phyloP scores from a whole-genome alignment of 1,284 basidiomycete species.

The Sparassis latifolia region DNA sequence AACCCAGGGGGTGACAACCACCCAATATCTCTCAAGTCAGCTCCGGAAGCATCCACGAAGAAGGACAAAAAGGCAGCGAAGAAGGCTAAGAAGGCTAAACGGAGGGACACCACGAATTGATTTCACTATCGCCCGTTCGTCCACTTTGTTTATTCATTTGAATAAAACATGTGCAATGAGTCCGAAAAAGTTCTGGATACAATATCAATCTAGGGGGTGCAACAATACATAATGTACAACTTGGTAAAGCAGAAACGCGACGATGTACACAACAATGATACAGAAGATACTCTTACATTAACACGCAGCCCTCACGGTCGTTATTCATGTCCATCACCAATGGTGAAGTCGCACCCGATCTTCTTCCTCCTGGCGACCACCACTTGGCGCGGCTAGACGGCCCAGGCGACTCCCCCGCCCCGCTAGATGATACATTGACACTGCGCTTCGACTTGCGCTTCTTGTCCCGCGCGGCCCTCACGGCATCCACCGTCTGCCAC shows the following conservation, averaged over 20 bases:
- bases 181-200: too few species aligned
- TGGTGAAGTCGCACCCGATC: slow-evolving; percentile 29
- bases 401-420: slow-evolving; percentile 23
- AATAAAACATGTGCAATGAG: too few species aligned
- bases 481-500: slow-evolving; percentile 79
- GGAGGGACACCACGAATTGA: slow-evolving; percentile 5
- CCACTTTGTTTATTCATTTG: too few species aligned
- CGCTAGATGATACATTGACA: slow-evolving; percentile 30
- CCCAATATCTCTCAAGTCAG: too few species aligned
- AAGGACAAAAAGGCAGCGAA: slow-evolving; percentile 19
- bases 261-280: slow-evolving; percentile 1
- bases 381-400: slow-evolving; percentile 28
- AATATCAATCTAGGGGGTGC: too few species aligned
- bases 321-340: slow-evolving; percentile 23
- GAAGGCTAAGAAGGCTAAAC: slow-evolving; percentile 21
- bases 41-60: slow-evolving; percentile 4
- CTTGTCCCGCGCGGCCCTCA: slow-evolving; percentile 58
- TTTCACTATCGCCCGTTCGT: not conserved
- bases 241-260: not conserved
- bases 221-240: not conserved
- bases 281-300: slow-evolving; percentile 30
- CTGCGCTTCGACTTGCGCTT: slow-evolving; percentile 34
- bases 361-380: slow-evolving; percentile 38
- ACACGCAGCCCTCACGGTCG: slow-evolving; percentile 36
- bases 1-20: too few species aligned